Evolutionary conservation across 805 yeast genomes (phyloP).

Genomic region (Saccharomycopsis schoenii): DNA sequence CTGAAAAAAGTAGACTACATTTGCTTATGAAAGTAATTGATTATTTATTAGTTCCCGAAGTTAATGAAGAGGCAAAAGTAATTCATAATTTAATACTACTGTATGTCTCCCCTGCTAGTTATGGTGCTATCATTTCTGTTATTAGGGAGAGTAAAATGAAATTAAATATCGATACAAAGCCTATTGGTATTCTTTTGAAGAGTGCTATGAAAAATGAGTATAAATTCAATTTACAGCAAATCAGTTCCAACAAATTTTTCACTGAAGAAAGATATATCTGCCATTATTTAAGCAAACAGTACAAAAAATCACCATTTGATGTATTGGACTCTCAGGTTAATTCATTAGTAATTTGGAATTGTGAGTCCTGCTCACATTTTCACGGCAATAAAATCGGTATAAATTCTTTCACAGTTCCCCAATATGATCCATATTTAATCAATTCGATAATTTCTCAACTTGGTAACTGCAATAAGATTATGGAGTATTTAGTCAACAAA

Average conservation of each 20-base stretch:
- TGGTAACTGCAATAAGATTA: neutral
- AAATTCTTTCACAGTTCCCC: conserved; percentile 1
- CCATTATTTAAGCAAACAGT: conserved; percentile 3
- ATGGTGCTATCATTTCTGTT: neutral
- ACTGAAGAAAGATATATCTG: neutral
- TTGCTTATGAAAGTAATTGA: conserved; percentile 31
- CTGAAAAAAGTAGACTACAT: conserved; percentile 25
- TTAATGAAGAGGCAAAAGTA: conserved; percentile 17
- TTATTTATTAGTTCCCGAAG: conserved; percentile 32
- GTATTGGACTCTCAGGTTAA: conserved; percentile 2
- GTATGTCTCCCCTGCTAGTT: conserved; percentile 11
- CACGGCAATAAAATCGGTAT: neutral
- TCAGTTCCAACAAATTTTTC: conserved; percentile 10
- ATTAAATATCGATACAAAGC: neutral
- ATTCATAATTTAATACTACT: conserved; percentile 15
- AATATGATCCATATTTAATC: conserved; percentile 10
- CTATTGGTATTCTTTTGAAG: neutral
- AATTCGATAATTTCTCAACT: neutral
- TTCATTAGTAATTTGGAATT: conserved; percentile 12
- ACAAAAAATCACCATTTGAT: conserved; percentile 1
- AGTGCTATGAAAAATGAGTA: conserved; percentile 5
- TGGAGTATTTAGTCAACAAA: neutral
- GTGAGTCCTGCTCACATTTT: neutral
- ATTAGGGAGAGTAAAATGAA: neutral
- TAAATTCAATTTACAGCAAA: conserved; percentile 7